These are phyloP conservation scores for Claviceps quebecensis DNA, from an alignment of 2,329 filamentous ascomycete species.

Conservation along the genomic window DNA sequence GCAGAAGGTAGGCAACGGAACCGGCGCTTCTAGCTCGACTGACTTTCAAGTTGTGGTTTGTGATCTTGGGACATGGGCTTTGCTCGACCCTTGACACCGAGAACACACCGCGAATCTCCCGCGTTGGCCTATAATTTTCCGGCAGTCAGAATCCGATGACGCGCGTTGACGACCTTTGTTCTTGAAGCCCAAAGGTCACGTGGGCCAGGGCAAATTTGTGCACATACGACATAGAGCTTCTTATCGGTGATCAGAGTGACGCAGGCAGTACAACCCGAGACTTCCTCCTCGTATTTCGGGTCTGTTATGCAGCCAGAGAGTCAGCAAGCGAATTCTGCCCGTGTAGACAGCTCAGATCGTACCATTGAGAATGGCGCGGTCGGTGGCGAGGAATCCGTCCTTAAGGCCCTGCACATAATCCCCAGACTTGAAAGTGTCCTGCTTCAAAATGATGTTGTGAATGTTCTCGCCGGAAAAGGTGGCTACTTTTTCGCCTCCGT, in stretches of 20 bases:
- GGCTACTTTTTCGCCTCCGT: slow-evolving; percentile 93
- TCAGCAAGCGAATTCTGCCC: slow-evolving; percentile 1
- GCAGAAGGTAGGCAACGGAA: neutral
- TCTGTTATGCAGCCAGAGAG: slow-evolving; percentile 46
- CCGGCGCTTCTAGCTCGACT: slow-evolving; percentile 12
- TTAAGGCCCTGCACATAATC: slow-evolving; percentile 93
- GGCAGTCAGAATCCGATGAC: slow-evolving; percentile 8
- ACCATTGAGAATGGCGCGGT: slow-evolving; percentile 93
- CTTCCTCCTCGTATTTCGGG: slow-evolving; percentile 92
- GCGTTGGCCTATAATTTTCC: slow-evolving; percentile 62
- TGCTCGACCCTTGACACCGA: slow-evolving; percentile 91
- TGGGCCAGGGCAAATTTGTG: neutral
- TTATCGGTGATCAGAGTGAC: slow-evolving; percentile 78
- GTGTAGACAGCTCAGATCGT: slow-evolving; percentile 15
- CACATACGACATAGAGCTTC: slow-evolving; percentile 88
- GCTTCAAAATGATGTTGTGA: slow-evolving; percentile 86
- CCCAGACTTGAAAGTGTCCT: slow-evolving; percentile 81
- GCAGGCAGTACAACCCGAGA: slow-evolving; percentile 93
- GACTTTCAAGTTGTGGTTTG: slow-evolving; percentile 97
- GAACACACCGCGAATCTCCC: slow-evolving; percentile 85
- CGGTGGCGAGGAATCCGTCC: slow-evolving; percentile 91
- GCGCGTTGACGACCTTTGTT: neutral
- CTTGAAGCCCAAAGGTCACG: neutral
- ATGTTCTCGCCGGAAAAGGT: slow-evolving; percentile 85
- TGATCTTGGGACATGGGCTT: slow-evolving; percentile 99